These are phyloP conservation scores for Leccinum pachyderme DNA, from an alignment of 1,284 basidiomycete species.

Conservation along the genomic window DNA sequence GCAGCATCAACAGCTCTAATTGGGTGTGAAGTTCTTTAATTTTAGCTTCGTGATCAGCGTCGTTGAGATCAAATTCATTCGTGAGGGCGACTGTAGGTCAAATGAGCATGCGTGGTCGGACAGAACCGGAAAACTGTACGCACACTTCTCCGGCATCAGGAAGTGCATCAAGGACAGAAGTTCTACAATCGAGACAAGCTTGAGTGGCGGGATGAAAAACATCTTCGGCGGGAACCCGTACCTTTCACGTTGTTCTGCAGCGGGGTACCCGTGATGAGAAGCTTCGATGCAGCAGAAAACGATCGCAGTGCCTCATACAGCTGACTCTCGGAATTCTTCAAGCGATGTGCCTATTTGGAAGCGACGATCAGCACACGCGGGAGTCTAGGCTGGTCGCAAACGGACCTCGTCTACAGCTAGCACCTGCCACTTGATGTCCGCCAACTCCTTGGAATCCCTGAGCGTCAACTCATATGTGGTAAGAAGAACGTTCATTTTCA, in stretches of 20 bases:
- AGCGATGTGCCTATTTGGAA: conserved; percentile 77
- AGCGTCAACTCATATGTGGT: conserved; percentile 98
- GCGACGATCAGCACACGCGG: conserved; percentile 9
- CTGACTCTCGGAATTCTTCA: conserved; percentile 98
- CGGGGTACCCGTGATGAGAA: conserved; percentile 97
- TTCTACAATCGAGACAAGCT: conserved; percentile 53
- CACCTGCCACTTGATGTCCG: conserved; percentile 96
- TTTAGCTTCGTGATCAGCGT: conserved; percentile 90
- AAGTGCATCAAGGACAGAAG: conserved; percentile 97
- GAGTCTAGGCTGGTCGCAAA: background rate
- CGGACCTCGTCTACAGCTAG: conserved; percentile 92
- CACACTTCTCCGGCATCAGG: conserved; percentile 97
- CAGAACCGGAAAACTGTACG: conserved; percentile 30
- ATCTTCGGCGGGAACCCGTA: conserved; percentile 36
- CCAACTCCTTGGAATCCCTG: conserved; percentile 87
- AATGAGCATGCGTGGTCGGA: conserved; percentile 11
- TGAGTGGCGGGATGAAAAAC: conserved; percentile 6
- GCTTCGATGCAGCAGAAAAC: conserved; percentile 88
- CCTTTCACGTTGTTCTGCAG: conserved; percentile 99
- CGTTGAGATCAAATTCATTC: conserved; percentile 93
- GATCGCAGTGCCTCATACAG: conserved; percentile 91
- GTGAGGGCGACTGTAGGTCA: conserved; percentile 65
- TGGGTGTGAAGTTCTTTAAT: conserved; percentile 95
- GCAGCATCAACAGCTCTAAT: conserved; percentile 92
- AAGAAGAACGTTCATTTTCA: conserved; percentile 96